Conservation (phyloP, 768 basidiomycete genomes). For the Rossbeevera mucosa region DNA sequence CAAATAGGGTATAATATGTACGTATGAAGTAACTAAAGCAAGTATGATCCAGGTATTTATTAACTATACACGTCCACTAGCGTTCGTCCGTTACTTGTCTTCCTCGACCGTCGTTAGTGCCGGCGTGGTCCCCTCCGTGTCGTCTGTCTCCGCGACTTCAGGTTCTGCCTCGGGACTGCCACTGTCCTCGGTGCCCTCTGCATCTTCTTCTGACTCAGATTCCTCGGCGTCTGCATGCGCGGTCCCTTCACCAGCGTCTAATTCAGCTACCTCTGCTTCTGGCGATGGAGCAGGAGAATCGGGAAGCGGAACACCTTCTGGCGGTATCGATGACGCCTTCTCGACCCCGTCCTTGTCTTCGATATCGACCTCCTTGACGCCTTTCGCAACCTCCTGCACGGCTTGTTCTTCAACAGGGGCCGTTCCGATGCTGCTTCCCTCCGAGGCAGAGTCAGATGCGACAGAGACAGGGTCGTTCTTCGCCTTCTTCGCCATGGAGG, state of each 20-base stretch:
- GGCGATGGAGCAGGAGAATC: conserved; percentile 33
- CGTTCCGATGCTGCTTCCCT: conserved; percentile 9
- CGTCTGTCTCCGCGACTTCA: conserved; percentile 1
- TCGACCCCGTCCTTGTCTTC: conserved; percentile 34
- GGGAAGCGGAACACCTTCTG: conserved; percentile 36
- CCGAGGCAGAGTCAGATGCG: conserved; percentile 23
- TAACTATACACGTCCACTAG: too few relatives aligned
- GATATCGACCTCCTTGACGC: conserved; percentile 65
- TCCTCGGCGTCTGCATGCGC: conserved; percentile 10
- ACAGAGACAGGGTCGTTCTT: conserved; percentile 12
- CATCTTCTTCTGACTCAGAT: conserved; percentile 12
- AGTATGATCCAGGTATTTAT: conserved; percentile 4
- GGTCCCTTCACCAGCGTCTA: conserved; percentile 10
- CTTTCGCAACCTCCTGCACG: conserved; percentile 68
- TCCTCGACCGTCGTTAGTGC: conserved; percentile 4
- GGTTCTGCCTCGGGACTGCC: conserved; percentile 1
- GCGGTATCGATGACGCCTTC: conserved; percentile 12
- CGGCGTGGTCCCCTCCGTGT: conserved; percentile 1
- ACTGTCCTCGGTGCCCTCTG: conserved; percentile 2
- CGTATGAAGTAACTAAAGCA: conserved; percentile 9
- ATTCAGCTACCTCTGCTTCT: conserved; percentile 7
- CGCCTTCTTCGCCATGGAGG: conserved; percentile 33
- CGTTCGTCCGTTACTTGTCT: too few relatives aligned
- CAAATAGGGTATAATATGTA: conserved; percentile 16
- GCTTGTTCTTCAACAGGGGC: conserved; percentile 36